Percentiles rank a stretch among this genome's conserved stretches.
Conservation (phyloP, 495 filamentous ascomycete species). For the Penicillium manginii region DNA sequence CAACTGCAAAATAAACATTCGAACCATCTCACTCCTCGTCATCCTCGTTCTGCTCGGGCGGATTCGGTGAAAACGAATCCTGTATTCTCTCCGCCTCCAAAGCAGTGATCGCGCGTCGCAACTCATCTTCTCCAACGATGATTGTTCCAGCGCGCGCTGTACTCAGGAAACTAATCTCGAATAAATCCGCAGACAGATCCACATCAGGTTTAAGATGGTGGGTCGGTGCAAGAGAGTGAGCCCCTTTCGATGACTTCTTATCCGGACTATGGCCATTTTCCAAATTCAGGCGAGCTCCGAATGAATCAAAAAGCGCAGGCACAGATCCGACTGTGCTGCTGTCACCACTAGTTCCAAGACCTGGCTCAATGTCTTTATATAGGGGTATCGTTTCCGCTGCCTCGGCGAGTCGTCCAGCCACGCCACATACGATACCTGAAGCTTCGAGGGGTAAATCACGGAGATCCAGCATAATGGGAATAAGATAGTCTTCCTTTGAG, state of each 20-base stretch:
- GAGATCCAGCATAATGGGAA: conserved; percentile 90
- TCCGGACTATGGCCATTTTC: neutral
- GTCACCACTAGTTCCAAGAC: conserved; percentile 14
- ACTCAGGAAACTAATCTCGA: conserved; percentile 91
- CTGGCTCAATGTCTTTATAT: conserved; percentile 13
- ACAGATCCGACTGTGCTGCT: conserved; percentile 25
- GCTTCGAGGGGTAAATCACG: conserved; percentile 81
- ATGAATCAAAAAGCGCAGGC: conserved; percentile 22
- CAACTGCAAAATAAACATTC: neutral
- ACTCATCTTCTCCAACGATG: conserved; percentile 75
- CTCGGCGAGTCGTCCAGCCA: conserved; percentile 77
- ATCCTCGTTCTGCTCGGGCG: neutral
- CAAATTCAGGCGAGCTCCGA: conserved; percentile 19
- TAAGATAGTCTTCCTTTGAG: conserved; percentile 74
- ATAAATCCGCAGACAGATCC: conserved; percentile 53
- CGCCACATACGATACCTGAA: conserved; percentile 91
- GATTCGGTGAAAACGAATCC: neutral
- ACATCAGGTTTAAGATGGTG: conserved; percentile 46
- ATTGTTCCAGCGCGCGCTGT: conserved; percentile 91
- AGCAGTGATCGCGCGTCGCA: conserved; percentile 70
- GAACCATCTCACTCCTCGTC: no score
- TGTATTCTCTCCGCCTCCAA: conserved; percentile 52
- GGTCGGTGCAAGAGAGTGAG: conserved; percentile 13
- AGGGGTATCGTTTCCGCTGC: conserved; percentile 35
- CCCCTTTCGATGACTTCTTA: conserved; percentile 18